Conservation (phyloP, 306 rosid genomes). For the Pyrus pyrifolia region DNA sequence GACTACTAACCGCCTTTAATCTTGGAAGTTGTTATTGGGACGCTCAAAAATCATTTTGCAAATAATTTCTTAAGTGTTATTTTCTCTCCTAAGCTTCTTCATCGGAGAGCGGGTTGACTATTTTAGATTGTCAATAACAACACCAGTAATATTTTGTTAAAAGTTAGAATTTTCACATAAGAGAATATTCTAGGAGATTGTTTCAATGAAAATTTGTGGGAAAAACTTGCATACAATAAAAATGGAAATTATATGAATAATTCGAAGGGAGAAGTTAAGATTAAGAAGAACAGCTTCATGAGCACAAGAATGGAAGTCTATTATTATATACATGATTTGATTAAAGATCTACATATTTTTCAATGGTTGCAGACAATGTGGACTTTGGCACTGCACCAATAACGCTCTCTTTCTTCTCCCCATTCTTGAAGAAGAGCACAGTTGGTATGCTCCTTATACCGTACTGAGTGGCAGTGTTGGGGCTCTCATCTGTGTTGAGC, state of each 20-base stretch:
- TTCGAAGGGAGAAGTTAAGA: not conserved
- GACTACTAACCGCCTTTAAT: not conserved
- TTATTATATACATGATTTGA: not conserved
- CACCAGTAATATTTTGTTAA: no score
- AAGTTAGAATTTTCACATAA: no score
- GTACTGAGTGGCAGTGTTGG: constrained; percentile 61
- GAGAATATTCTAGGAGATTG: not conserved
- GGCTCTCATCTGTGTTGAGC: constrained; percentile 76
- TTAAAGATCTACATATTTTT: constrained; percentile 45
- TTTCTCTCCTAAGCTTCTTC: no score
- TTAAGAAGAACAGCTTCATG: constrained; percentile 3
- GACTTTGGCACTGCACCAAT: constrained; percentile 91
- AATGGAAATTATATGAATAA: not conserved
- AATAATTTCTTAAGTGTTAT: not conserved
- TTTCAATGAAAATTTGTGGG: not conserved
- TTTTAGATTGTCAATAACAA: not conserved
- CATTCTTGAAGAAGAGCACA: constrained; percentile 79
- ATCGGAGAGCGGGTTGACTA: no score
- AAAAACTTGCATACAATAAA: not conserved
- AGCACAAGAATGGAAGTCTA: constrained; percentile 2
- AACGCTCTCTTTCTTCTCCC: constrained; percentile 79
- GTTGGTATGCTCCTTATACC: constrained; percentile 98
- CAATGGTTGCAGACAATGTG: constrained; percentile 63
- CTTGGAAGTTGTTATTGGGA: not conserved
- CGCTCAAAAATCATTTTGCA: not conserved